Percentiles rank a stretch among this genome's conserved stretches.
Evolutionary conservation across 2,329 filamentous ascomycete species (phyloP).

Genomic region (Lachnellula hyalina): DNA sequence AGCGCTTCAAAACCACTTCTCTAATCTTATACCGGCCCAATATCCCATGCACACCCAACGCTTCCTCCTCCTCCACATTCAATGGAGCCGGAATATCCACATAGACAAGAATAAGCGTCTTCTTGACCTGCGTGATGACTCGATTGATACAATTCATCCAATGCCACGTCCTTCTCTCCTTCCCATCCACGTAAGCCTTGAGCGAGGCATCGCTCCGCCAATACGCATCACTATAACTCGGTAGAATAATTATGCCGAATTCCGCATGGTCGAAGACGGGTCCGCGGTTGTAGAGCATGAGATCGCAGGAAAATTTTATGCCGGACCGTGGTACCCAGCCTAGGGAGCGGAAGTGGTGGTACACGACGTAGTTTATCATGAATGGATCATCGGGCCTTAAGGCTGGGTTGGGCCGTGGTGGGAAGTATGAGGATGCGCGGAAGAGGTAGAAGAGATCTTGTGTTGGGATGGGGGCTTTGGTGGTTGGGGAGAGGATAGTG

Average conservation of each 20-base stretch:
- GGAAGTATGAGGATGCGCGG: slow-evolving; percentile 65
- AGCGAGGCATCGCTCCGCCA: slow-evolving; percentile 54
- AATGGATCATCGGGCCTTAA: slow-evolving; percentile 77
- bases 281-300: slow-evolving; percentile 86
- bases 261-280: slow-evolving; percentile 94
- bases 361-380: slow-evolving; percentile 79
- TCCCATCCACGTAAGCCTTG: slow-evolving; percentile 46
- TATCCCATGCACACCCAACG: slow-evolving; percentile 54
- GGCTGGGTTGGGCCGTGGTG: slow-evolving; percentile 40
- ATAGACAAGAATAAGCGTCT: slow-evolving; percentile 84
- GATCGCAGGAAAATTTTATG: slow-evolving; percentile 92
- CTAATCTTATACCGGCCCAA: slow-evolving; percentile 69
- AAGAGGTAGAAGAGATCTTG: slow-evolving; percentile 57
- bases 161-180: slow-evolving; percentile 58
- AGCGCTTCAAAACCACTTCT: slow-evolving; percentile 76
- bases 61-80: slow-evolving; percentile 39
- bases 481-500: slow-evolving; percentile 45
- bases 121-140: slow-evolving; percentile 83
- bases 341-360: slow-evolving; percentile 92
- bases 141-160: slow-evolving; percentile 88
- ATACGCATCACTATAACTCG: slow-evolving; percentile 68
- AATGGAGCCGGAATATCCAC: slow-evolving; percentile 78
- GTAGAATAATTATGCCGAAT: slow-evolving; percentile 80
- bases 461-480: slow-evolving; percentile 29
- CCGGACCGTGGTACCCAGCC: slow-evolving; percentile 93